Conservation (phyloP, 805 yeast species). For the Barnettozyma siamensis region DNA sequence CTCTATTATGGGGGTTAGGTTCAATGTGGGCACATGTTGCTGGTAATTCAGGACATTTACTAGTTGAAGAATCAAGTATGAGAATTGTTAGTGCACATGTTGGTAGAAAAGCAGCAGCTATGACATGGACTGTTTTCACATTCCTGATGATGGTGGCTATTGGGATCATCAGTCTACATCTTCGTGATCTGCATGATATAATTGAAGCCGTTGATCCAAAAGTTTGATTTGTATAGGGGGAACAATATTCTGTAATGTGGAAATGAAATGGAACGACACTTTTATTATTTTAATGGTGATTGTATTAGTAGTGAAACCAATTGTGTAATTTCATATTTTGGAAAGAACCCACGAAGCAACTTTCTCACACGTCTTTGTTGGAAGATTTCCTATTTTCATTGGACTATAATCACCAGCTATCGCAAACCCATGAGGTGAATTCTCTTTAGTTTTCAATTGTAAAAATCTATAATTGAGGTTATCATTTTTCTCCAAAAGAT, state of each 20-base stretch:
- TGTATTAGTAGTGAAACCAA: too few species aligned
- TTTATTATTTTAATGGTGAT: too few species aligned
- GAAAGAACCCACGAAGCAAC: conserved; percentile 20
- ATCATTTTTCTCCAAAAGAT: conserved; percentile 11
- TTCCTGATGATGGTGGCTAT: conserved; percentile 38
- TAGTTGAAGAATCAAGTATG: conserved; percentile 48
- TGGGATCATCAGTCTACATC: conserved; percentile 30
- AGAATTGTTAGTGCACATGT: conserved; percentile 35
- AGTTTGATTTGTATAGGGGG: too few species aligned
- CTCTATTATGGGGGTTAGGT: conserved; percentile 57
- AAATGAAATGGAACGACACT: too few species aligned
- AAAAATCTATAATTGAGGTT: conserved; percentile 9
- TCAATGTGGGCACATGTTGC: conserved; percentile 62
- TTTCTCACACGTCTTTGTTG: conserved; percentile 18
- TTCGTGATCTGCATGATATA: conserved; percentile 28
- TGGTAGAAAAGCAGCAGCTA: conserved; percentile 49
- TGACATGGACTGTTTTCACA: conserved; percentile 58
- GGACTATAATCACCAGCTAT: conserved; percentile 35
- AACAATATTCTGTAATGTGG: too few species aligned
- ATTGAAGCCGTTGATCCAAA: conserved; percentile 21
- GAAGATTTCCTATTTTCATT: conserved; percentile 27
- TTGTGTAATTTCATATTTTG: conserved; percentile 4
- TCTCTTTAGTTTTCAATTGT: conserved; percentile 19
- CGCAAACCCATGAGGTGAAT: conserved; percentile 37
- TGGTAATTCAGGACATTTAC: conserved; percentile 34